A percentile compares a stretch with the other conserved stretches of the same genome.
Evolutionary conservation across 371 early-diverging fungal species (phyloP).

Genomic region (Enterospora canceri): DNA sequence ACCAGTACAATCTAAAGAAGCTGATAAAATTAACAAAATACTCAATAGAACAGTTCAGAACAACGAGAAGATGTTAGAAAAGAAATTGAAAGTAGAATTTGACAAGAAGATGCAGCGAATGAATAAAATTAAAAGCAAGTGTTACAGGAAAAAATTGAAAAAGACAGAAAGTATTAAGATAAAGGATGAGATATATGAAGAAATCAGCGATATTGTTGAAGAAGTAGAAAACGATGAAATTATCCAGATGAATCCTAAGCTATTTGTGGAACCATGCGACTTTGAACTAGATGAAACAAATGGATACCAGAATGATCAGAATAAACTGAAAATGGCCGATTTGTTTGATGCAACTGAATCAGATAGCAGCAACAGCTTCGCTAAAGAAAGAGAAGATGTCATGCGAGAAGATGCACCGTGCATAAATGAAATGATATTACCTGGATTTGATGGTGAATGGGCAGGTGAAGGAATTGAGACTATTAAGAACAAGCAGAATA

Average conservation of each 20-base stretch:
- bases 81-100: constrained; percentile 22
- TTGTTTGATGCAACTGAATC: background rate
- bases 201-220: constrained; percentile 1
- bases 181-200: background rate
- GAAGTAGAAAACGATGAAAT: constrained; percentile 16
- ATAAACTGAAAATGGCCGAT: constrained; percentile 21
- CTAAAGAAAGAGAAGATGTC: constrained; percentile 40
- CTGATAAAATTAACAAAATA: background rate
- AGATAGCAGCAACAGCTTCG: constrained; percentile 41
- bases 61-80: constrained; percentile 19
- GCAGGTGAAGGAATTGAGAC: constrained; percentile 45
- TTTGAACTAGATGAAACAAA: background rate
- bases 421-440: constrained; percentile 41
- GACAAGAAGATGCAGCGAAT: constrained; percentile 47
- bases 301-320: background rate
- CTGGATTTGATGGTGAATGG: constrained; percentile 54
- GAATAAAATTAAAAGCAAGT: constrained; percentile 55
- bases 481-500: constrained; percentile 38
- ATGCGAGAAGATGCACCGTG: constrained; percentile 39
- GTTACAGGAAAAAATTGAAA: constrained; percentile 40
- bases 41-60: too few relatives aligned
- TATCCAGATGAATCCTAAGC: background rate
- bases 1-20: background rate
- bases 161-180: background rate
- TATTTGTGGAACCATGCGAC: constrained; percentile 6